Base-by-base conservation (phyloP, 179 eudicot species). In the Beta lomatogona region DNA sequence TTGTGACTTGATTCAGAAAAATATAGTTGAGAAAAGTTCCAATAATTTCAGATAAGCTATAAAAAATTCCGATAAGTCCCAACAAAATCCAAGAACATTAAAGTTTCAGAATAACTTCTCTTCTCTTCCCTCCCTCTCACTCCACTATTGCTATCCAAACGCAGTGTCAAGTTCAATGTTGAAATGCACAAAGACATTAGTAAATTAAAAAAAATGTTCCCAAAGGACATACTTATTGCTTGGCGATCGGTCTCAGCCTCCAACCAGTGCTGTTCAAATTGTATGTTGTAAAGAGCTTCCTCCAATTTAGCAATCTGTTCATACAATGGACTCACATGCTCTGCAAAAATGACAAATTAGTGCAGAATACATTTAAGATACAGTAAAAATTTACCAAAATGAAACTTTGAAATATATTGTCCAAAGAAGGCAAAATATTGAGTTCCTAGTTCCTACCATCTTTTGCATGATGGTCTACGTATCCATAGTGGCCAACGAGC, bases 161-260 rank as follows among this genome's bases (percentile, higher is more conserved):
- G 0, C 10, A 9, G 11, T 14, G 48, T 41, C 71, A 67, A n/a
- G 36, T 65, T 21, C 70, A 15, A 11, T 46, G 14, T 58, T 58
- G 65, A 19, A 59, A 15, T 57, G 58, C 31, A 14, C 46, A 61
- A 48, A 50, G 19, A 12, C 22, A 41, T 14, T 6, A 55, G 31
- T 45, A 36, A 28, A 2, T 5, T 54, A 13, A 74, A 31, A 16
- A 22, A 53, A 0, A 36, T 53, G 76, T 75, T 50, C 25, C 1
- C 13, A 19, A 50, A 72, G 69, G 19, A 73, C 76, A 69, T 92
- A 95, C 98, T 88, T 81, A 91, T 67, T 15, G 94, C 91, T 83
- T 95, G 97, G 41, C 93, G 92, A 41, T 95, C 98, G 19, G 98
- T 95, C 89, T 95, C 95, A 69, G 98, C 98, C 89, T 90, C 97